Evolutionary conservation across 2,329 filamentous ascomycete genomes (phyloP).

Genomic region (Bretziella fagacearum): DNA sequence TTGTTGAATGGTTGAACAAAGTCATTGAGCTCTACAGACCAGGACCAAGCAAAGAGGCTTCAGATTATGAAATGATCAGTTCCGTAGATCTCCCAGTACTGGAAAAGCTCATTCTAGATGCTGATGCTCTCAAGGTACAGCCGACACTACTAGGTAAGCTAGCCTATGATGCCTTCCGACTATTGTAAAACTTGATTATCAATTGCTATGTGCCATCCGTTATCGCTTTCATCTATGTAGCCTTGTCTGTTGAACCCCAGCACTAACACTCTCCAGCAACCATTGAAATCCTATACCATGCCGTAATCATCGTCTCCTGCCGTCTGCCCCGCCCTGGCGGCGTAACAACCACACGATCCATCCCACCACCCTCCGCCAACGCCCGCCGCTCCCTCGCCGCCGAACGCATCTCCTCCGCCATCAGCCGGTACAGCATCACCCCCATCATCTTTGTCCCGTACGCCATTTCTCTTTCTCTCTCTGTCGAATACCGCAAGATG

Average conservation of each 20-base stretch:
- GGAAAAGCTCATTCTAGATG: constrained; percentile 39
- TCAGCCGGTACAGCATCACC: constrained; percentile 33
- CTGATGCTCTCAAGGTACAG: constrained; percentile 32
- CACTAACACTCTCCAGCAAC: constrained; percentile 27
- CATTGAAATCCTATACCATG: constrained; percentile 46
- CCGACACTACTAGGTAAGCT: constrained; percentile 32
- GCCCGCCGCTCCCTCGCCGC: constrained; percentile 40
- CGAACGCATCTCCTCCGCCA: constrained; percentile 38
- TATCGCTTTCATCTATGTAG: neutral
- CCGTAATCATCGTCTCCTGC: constrained; percentile 45
- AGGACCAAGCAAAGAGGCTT: constrained; percentile 25
- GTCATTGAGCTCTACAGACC: constrained; percentile 46
- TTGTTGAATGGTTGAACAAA: constrained; percentile 38
- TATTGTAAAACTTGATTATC: too few relatives aligned
- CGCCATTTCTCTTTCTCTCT: constrained; percentile 42
- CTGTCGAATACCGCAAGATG: constrained; percentile 47
- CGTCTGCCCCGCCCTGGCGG: constrained; percentile 31
- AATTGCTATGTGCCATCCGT: neutral
- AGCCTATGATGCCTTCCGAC: too few relatives aligned
- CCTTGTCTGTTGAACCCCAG: neutral
- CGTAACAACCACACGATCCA: constrained; percentile 25
- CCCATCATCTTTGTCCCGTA: constrained; percentile 45
- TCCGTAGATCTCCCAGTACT: constrained; percentile 39
- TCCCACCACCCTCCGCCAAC: constrained; percentile 33
- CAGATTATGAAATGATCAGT: constrained; percentile 27